A percentile compares a stretch with the other conserved stretches of the same genome.
These are phyloP conservation scores for Aspergillus sojae DNA, from an alignment of 2,329 filamentous ascomycete genomes.

Conservation along the genomic window DNA sequence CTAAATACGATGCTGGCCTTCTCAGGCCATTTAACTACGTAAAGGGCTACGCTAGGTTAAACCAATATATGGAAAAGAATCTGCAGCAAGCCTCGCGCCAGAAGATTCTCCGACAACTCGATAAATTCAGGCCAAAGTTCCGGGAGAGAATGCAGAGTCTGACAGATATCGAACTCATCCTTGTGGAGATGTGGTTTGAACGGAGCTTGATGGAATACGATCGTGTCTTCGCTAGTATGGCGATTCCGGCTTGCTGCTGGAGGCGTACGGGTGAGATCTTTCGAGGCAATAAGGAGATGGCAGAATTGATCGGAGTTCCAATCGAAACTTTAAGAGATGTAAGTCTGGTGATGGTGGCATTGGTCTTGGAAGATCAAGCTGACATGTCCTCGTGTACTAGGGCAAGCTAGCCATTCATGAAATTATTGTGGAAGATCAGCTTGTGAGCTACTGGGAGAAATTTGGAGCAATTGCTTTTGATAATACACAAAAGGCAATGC, in stretches of 20 bases:
- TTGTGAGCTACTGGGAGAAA: constrained; percentile 98
- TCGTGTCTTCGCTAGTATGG: constrained; percentile 98
- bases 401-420: constrained; percentile 94
- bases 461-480: constrained; percentile 98
- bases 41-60: constrained; percentile 87
- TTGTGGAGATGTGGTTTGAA: constrained; percentile 99
- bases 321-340: constrained; percentile 91
- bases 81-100: constrained; percentile 80
- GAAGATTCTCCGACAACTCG: constrained; percentile 87
- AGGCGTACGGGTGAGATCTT: constrained; percentile 96
- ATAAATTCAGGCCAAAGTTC: constrained; percentile 93
- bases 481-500: constrained; percentile 85
- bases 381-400: constrained; percentile 48
- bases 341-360: constrained; percentile 42
- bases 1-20: constrained; percentile 94
- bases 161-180: constrained; percentile 90
- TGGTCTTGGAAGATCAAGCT: neutral
- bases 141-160: constrained; percentile 89
- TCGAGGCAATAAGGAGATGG: constrained; percentile 97
- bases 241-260: constrained; percentile 97
- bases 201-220: constrained; percentile 96
- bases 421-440: constrained; percentile 90
- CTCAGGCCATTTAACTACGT: constrained; percentile 98
- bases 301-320: constrained; percentile 88
- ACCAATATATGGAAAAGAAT: constrained; percentile 88